phyloP scores from a whole-genome alignment of 441 rosid genomes.

The Lepidium campestre region DNA sequence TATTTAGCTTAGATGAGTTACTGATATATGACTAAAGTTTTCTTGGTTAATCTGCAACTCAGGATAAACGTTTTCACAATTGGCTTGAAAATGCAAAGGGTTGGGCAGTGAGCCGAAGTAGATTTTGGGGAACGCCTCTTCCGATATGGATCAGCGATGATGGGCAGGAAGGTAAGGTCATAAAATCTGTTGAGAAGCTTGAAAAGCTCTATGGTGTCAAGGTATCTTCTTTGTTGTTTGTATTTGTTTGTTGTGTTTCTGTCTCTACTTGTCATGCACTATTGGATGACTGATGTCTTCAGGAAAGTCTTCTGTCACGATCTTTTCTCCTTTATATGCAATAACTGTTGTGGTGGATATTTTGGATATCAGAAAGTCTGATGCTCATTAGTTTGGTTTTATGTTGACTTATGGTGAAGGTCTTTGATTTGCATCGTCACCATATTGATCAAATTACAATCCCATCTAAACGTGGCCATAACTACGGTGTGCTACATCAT shows the following conservation, averaged over 20 bases:
- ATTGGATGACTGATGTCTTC: not conserved
- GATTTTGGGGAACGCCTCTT: slow-evolving; percentile 99
- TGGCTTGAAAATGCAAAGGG: slow-evolving; percentile 99
- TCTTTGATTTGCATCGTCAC: slow-evolving; percentile 96
- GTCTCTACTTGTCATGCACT: not conserved
- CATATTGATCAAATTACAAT: slow-evolving; percentile 89
- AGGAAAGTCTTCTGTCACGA: not conserved
- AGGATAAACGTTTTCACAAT: slow-evolving; percentile 98
- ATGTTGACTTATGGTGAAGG: slow-evolving; percentile 36
- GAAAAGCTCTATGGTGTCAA: slow-evolving; percentile 87
- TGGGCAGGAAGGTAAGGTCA: slow-evolving; percentile 66
- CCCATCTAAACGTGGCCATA: slow-evolving; percentile 75
- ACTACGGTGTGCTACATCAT: slow-evolving; percentile 82
- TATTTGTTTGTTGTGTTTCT: not conserved
- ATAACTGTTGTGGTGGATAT: not conserved
- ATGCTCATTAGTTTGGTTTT: slow-evolving; percentile 14
- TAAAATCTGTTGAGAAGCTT: slow-evolving; percentile 84
- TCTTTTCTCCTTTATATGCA: not conserved
- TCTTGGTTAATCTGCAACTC: slow-evolving; percentile 23
- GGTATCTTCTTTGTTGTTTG: slow-evolving; percentile 40
- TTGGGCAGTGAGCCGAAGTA: slow-evolving; percentile 97
- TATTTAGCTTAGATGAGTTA: not conserved
- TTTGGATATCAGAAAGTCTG: slow-evolving; percentile 1
- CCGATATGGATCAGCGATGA: slow-evolving; percentile 93
- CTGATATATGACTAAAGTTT: not conserved